Evolutionary conservation across 1,284 basidiomycete species (phyloP).

Genomic region (Trichosporon coremiiforme): DNA sequence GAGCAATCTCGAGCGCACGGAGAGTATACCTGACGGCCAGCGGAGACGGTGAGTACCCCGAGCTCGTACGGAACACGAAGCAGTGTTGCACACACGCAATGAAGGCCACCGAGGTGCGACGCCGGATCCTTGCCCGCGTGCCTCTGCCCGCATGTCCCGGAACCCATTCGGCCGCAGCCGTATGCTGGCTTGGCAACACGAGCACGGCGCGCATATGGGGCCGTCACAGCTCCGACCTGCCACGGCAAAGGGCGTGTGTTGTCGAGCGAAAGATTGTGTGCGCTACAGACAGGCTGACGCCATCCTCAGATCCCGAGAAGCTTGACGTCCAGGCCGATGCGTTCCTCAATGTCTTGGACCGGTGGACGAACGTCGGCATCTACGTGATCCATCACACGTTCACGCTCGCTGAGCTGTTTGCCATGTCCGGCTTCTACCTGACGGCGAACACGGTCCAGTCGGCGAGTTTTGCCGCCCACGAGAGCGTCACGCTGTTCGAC

Average conservation of each 20-base stretch:
- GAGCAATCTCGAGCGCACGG: constrained; percentile 55
- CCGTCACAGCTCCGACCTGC: neutral
- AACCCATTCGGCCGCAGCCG: neutral
- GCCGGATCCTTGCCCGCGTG: neutral
- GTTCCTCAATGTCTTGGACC: constrained; percentile 58
- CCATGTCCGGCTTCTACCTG: constrained; percentile 60
- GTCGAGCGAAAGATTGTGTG: constrained; percentile 23
- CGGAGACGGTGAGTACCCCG: constrained; percentile 16
- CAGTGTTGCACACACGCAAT: neutral
- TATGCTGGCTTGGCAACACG: neutral
- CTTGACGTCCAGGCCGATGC: constrained; percentile 23
- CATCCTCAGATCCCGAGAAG: constrained; percentile 28
- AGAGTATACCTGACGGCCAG: constrained; percentile 51
- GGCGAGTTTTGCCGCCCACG: constrained; percentile 57
- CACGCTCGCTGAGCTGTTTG: constrained; percentile 60
- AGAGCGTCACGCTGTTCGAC: constrained; percentile 60
- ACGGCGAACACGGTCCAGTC: constrained; percentile 52
- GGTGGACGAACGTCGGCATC: constrained; percentile 61
- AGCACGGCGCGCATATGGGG: neutral
- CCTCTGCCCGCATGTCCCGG: neutral
- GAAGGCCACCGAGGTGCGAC: neutral
- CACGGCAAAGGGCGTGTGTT: neutral
- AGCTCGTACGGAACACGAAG: neutral
- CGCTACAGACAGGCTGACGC: constrained; percentile 23
- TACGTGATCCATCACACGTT: constrained; percentile 60